Percentiles rank a stretch among this genome's conserved stretches.
Conservation (phyloP, 345 rosid species). For the Fremontodendron californicum region DNA sequence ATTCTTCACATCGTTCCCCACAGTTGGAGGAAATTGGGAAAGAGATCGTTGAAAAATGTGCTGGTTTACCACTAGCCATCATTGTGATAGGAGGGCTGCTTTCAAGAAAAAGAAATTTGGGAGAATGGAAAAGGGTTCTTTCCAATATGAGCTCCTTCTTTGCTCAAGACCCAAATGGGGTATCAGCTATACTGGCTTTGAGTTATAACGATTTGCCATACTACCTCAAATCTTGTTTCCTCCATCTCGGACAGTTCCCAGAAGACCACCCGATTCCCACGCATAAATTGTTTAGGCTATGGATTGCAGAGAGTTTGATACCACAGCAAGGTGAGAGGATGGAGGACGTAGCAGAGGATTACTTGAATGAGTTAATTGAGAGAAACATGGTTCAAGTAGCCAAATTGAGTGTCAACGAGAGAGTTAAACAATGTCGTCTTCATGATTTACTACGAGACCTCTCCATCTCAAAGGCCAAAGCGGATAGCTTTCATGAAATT, state of each 20-base stretch:
- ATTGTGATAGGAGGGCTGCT: constrained; percentile 31
- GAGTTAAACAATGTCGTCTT: constrained; percentile 21
- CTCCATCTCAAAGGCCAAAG: constrained; percentile 23
- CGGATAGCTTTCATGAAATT: constrained; percentile 19
- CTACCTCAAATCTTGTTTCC: constrained; percentile 32
- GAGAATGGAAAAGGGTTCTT: constrained; percentile 28
- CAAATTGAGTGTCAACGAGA: constrained; percentile 7
- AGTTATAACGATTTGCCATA: constrained; percentile 28
- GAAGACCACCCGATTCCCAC: constrained; percentile 22
- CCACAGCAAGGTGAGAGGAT: constrained; percentile 18
- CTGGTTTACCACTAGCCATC: constrained; percentile 30
- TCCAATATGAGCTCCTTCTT: constrained; percentile 20
- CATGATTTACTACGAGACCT: constrained; percentile 26
- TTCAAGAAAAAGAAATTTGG: constrained; percentile 18
- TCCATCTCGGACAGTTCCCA: constrained; percentile 26
- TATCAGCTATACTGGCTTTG: constrained; percentile 26
- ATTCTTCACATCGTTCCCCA: constrained; percentile 15
- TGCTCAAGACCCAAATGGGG: constrained; percentile 20
- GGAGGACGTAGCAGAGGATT: constrained; percentile 30
- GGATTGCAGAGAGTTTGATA: constrained; percentile 30
- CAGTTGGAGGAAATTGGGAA: constrained; percentile 23
- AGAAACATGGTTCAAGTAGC: constrained; percentile 32
- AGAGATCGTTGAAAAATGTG: constrained; percentile 27
- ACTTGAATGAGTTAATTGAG: constrained; percentile 27
- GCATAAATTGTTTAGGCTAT: constrained; percentile 19